These are phyloP conservation scores for Monosporascus sp. DNA, from an alignment of 2,329 filamentous ascomycete species.

Conservation along the genomic window DNA sequence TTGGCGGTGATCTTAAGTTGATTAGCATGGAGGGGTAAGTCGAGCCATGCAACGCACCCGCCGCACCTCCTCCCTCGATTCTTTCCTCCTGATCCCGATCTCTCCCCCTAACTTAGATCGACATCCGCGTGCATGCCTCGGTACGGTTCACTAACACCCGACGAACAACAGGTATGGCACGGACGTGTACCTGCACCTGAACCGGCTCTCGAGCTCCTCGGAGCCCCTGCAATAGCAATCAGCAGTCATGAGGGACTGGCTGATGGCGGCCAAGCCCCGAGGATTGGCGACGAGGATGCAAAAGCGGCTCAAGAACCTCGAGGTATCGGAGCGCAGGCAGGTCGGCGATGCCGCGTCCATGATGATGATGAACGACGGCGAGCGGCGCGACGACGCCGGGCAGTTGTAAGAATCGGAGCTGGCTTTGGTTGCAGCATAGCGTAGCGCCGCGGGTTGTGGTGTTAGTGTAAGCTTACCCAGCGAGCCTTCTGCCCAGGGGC, in stretches of 20 bases:
- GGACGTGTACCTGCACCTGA: slow-evolving; percentile 96
- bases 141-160: no score
- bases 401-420: no score
- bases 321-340: slow-evolving; percentile 82
- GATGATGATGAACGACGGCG: slow-evolving; percentile 18
- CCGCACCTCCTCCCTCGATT: background rate
- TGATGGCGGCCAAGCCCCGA: slow-evolving; percentile 40
- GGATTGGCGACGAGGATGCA: slow-evolving; percentile 62
- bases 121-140: no score
- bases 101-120: background rate
- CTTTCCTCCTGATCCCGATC: slow-evolving; percentile 1
- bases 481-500: no score
- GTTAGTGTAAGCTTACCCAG: no score
- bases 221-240: slow-evolving; percentile 93
- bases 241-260: slow-evolving; percentile 79
- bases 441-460: no score
- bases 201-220: slow-evolving; percentile 88
- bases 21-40: slow-evolving; percentile 99
- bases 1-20: slow-evolving; percentile 92
- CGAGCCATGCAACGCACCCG: background rate
- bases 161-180: slow-evolving; percentile 72
- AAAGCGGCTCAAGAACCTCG: slow-evolving; percentile 63
- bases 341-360: slow-evolving; percentile 69
- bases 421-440: no score
- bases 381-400: background rate